Percentiles rank a stretch among this genome's conserved stretches.
Conservation (phyloP, 495 filamentous ascomycete genomes). For the Schizothecium vesticola region DNA sequence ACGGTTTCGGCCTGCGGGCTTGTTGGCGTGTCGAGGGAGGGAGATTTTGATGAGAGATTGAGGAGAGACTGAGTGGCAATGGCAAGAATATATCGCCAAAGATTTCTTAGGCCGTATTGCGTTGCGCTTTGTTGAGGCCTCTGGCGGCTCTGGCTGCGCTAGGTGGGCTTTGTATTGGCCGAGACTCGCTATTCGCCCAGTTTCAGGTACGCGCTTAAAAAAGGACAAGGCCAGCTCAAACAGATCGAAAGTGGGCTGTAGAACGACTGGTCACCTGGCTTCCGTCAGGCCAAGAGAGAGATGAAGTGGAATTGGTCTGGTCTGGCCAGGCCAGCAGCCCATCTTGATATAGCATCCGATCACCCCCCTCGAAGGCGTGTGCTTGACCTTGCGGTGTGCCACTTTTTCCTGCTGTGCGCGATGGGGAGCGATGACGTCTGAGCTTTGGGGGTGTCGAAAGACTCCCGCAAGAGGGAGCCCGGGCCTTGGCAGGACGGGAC, state of each 20-base stretch:
- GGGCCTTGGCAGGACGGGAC: not conserved
- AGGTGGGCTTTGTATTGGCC: slow-evolving; percentile 14
- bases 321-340: not conserved
- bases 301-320: not conserved
- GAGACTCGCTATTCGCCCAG: slow-evolving; percentile 12
- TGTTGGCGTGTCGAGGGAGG: not conserved
- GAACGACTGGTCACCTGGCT: not conserved
- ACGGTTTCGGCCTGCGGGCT: not conserved
- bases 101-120: slow-evolving; percentile 3
- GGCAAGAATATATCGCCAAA: not conserved
- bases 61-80: not conserved
- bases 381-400: not conserved
- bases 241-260: not conserved
- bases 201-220: slow-evolving; percentile 21
- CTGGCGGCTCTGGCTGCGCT: slow-evolving; percentile 9
- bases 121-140: slow-evolving; percentile 7
- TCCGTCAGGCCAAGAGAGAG: not conserved
- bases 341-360: not conserved
- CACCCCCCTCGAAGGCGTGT: not conserved
- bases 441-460: not conserved
- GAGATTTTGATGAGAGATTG: not conserved
- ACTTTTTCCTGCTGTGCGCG: not conserved
- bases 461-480: not conserved
- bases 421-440: not conserved
- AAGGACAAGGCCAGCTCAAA: not conserved